Evolutionary conservation across 1,284 basidiomycete species (phyloP), one percentile per base, ranked within the genome.

Genomic region (Nidula niveotomentosa): DNA sequence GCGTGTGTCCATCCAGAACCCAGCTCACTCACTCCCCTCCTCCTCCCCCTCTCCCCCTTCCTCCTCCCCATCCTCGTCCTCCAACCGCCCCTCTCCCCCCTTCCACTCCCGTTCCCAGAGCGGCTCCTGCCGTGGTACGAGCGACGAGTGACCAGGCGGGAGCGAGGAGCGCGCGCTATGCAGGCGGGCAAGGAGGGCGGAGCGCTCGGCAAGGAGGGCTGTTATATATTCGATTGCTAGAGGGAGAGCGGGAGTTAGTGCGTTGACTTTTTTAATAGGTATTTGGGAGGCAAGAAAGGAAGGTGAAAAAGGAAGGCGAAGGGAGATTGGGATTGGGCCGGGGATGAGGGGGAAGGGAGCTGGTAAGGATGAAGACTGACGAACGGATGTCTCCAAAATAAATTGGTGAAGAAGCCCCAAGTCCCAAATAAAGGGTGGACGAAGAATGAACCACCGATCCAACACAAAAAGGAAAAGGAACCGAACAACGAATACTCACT

Each of bases 141-240:
- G 74, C 4, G 79, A 76, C 8, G 82, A 84, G 64, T 90, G 86
- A 2, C 76, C 76, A 4, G 72, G 77, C 2, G 83, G 79, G 2
- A 92, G 76, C 37, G 71, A 62, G 10, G 69, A 70, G 23, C 83
- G 81, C n/a, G 87, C 88, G 10, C 73, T 76, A 10, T 85, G 73
- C 3, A 93, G 71, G 3, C 88, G 83, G 18, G 76, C 71, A 39
- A 83, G 67, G 41, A 93, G 76, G 1, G 68, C 66, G 6, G 79
- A 71, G 13, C 83, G 84, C 50, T 87, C 80, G 1, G 76, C 71
- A 6, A 91, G 71, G 17, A 94, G 75, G 0, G 79, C 78, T 36
- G 83, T 81, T 57, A 94, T 78, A 62, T 93, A 85, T 55, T 94
- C 93, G 67, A 94, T 93, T n/a, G 92, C 92, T 94, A 59, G 15